Evolutionary conservation across 371 early-diverging fungal species (phyloP).

Genomic region (Mucor racemosus): DNA sequence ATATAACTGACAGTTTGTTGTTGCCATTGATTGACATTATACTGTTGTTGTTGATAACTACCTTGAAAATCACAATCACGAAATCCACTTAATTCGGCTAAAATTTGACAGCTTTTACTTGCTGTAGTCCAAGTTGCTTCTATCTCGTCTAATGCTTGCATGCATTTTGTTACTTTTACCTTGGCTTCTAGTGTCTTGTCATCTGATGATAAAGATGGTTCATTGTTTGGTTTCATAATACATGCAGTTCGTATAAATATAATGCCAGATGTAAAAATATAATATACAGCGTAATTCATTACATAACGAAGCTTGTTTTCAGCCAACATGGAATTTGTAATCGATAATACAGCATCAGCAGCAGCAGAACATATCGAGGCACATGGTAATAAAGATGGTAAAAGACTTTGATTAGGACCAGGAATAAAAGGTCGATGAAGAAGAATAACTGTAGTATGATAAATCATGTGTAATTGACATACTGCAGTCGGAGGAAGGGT

Average conservation of each 20-base stretch:
- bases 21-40: neutral
- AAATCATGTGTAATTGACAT: slow-evolving; percentile 53
- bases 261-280: slow-evolving; percentile 47
- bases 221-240: slow-evolving; percentile 1
- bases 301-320: slow-evolving; percentile 40
- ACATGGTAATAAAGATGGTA: slow-evolving; percentile 40
- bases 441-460: slow-evolving; percentile 46
- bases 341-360: slow-evolving; percentile 52
- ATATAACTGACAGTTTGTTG: neutral
- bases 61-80: slow-evolving; percentile 28
- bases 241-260: slow-evolving; percentile 40
- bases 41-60: slow-evolving; percentile 2
- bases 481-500: slow-evolving; percentile 32
- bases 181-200: slow-evolving; percentile 33
- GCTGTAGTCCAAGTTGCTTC: slow-evolving; percentile 45
- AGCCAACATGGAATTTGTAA: slow-evolving; percentile 40
- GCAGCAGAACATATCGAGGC: slow-evolving; percentile 52
- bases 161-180: slow-evolving; percentile 37
- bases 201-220: neutral
- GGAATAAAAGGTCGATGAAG: slow-evolving; percentile 53
- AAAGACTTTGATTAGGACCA: slow-evolving; percentile 30
- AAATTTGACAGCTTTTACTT: slow-evolving; percentile 42
- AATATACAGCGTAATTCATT: slow-evolving; percentile 43
- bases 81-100: slow-evolving; percentile 50
- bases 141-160: slow-evolving; percentile 43